These are phyloP conservation scores for Leptomonas seymouri DNA, from an alignment of 208 protist species.

Conservation along the genomic window DNA sequence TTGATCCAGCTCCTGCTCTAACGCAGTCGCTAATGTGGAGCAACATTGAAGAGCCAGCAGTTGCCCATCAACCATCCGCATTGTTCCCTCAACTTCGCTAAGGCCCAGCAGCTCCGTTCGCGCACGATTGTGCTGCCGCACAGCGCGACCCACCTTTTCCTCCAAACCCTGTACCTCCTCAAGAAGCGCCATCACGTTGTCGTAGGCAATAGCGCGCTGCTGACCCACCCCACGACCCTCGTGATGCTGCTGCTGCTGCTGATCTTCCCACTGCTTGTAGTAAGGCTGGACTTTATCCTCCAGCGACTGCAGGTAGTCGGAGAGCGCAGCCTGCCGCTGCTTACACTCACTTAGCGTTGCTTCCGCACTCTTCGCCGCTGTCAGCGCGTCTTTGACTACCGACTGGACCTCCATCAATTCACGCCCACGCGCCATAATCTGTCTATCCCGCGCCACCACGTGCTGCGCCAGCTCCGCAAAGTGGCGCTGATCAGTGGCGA, in stretches of 20 bases:
- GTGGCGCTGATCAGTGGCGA: constrained; percentile 48
- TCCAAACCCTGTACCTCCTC: constrained; percentile 67
- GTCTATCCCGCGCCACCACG: constrained; percentile 60
- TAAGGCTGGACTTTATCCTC: constrained; percentile 71
- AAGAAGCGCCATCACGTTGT: constrained; percentile 61
- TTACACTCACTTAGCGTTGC: constrained; percentile 48
- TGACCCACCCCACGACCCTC: constrained; percentile 37
- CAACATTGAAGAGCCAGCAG: constrained; percentile 64
- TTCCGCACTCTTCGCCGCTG: constrained; percentile 51
- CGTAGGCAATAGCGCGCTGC: constrained; percentile 49
- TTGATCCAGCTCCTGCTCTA: constrained; percentile 66
- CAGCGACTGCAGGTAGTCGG: constrained; percentile 55
- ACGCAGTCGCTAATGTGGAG: constrained; percentile 38
- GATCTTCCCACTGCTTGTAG: constrained; percentile 43
- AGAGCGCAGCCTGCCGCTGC: constrained; percentile 54
- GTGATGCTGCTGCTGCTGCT: constrained; percentile 28
- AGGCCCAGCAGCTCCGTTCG: constrained; percentile 37
- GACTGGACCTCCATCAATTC: constrained; percentile 53
- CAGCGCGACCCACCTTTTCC: constrained; percentile 48
- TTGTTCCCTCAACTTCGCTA: constrained; percentile 53
- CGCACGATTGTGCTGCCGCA: constrained; percentile 65
- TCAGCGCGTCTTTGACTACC: constrained; percentile 55
- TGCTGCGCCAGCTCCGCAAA: constrained; percentile 62
- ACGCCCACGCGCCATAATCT: constrained; percentile 67
- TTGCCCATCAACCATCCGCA: constrained; percentile 67